A percentile compares a stretch with the other conserved stretches of the same genome.
These are phyloP conservation scores for Fusarium concolor DNA, from an alignment of 2,329 filamentous ascomycete genomes.

Conservation along the genomic window DNA sequence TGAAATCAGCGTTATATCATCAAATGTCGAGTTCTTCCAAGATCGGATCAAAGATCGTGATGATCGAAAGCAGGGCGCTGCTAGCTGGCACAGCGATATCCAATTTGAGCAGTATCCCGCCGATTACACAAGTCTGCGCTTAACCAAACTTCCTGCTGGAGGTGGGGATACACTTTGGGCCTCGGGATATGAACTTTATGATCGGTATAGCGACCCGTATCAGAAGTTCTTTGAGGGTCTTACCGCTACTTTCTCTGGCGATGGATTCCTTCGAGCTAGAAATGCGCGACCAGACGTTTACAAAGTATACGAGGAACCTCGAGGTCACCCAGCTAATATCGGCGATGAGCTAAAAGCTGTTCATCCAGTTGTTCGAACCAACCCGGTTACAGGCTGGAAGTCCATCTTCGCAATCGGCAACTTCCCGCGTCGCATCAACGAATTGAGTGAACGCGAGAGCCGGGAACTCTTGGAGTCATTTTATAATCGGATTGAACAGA, in stretches of 20 bases:
- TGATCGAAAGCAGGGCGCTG: constrained; percentile 49
- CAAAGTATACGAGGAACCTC: constrained; percentile 49
- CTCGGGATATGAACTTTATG: constrained; percentile 69
- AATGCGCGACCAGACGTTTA: constrained; percentile 48
- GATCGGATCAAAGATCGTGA: constrained; percentile 33
- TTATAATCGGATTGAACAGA: constrained; percentile 55
- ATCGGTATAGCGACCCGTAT: constrained; percentile 63
- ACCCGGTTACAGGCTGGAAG: constrained; percentile 73
- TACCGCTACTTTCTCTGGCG: constrained; percentile 58
- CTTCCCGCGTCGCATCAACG: constrained; percentile 58
- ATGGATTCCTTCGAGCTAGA: constrained; percentile 25
- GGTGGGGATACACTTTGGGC: constrained; percentile 71
- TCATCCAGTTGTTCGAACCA: constrained; percentile 69
- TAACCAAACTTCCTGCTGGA: constrained; percentile 63
- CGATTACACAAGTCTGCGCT: constrained; percentile 67
- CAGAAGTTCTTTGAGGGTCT: constrained; percentile 64
- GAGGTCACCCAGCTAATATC: constrained; percentile 57
- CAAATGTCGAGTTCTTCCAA: constrained; percentile 37
- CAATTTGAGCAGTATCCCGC: constrained; percentile 67
- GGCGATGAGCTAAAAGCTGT: constrained; percentile 60
- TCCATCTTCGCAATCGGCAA: constrained; percentile 57
- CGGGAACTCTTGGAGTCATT: constrained; percentile 57
- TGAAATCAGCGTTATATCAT: constrained; percentile 71
- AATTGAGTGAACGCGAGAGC: constrained; percentile 57
- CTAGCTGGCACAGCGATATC: constrained; percentile 63